Conservation (phyloP, 192 early-diverging fungal species). For the Backusella australiensis region DNA sequence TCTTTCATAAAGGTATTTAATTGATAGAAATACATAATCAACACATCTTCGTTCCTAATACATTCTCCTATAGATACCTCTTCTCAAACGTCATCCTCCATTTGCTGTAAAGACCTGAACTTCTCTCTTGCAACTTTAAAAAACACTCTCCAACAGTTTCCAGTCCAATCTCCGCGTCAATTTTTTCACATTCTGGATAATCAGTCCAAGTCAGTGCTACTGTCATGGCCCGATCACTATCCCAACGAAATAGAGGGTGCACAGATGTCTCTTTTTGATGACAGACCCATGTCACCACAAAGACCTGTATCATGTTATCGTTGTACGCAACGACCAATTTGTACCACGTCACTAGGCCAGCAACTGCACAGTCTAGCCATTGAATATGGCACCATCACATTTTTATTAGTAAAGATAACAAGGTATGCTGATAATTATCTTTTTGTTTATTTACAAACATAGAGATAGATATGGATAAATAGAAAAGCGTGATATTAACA, state of each 20-base stretch:
- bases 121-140: not conserved
- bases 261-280: not conserved
- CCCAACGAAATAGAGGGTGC: constrained; percentile 4
- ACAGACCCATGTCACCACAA: constrained; percentile 4
- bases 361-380: constrained; percentile 21
- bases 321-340: constrained; percentile 8
- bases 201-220: constrained; percentile 15
- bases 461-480: not conserved
- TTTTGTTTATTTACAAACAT: not conserved
- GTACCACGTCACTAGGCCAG: not conserved
- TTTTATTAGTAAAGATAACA: constrained; percentile 23
- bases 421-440: not conserved
- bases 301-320: constrained; percentile 16
- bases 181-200: constrained; percentile 16
- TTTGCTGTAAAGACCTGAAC: constrained; percentile 5
- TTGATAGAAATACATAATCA: constrained; percentile 10
- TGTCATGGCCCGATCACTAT: constrained; percentile 15
- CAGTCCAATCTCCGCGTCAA: constrained; percentile 8
- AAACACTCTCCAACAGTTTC: not conserved
- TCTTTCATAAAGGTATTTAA: constrained; percentile 18
- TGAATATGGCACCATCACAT: constrained; percentile 31
- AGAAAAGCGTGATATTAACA: not conserved
- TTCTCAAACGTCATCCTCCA: not conserved
- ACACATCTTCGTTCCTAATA: not conserved
- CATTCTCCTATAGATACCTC: not conserved